These are phyloP conservation scores for Aureobasidium sp. DNA, from an alignment of 2,329 filamentous ascomycete genomes.

Conservation along the genomic window DNA sequence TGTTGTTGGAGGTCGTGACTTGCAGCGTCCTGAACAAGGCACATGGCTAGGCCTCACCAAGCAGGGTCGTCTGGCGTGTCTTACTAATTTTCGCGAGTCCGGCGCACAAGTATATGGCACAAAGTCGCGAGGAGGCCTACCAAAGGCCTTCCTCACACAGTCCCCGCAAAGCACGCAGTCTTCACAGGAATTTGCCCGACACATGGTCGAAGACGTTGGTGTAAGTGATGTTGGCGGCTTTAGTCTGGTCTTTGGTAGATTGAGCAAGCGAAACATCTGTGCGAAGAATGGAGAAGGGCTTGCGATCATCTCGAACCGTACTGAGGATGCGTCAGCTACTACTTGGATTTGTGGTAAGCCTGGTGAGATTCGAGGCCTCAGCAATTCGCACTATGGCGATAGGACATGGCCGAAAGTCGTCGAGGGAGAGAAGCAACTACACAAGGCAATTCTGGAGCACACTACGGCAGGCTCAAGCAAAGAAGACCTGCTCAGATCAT, in stretches of 20 bases:
- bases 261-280: slow-evolving; percentile 22
- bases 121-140: slow-evolving; percentile 53
- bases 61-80: slow-evolving; percentile 53
- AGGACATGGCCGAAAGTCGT: slow-evolving; percentile 56
- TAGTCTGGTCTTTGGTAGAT: slow-evolving; percentile 52
- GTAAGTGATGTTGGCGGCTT: slow-evolving; percentile 56
- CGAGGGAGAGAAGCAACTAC: slow-evolving; percentile 43
- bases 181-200: slow-evolving; percentile 46
- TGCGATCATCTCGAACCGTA: slow-evolving; percentile 57
- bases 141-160: slow-evolving; percentile 52
- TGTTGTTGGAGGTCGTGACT: slow-evolving; percentile 55
- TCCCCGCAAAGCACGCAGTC: slow-evolving; percentile 33
- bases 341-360: slow-evolving; percentile 43
- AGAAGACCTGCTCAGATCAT: slow-evolving; percentile 43
- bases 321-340: slow-evolving; percentile 44
- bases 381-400: slow-evolving; percentile 55
- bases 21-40: slow-evolving; percentile 52
- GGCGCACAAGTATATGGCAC: slow-evolving; percentile 34
- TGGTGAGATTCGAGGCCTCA: slow-evolving; percentile 52
- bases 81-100: slow-evolving; percentile 58
- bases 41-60: slow-evolving; percentile 60
- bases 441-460: slow-evolving; percentile 42
- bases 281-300: slow-evolving; percentile 32
- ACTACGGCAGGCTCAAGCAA: slow-evolving; percentile 36
- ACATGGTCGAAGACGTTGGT: slow-evolving; percentile 48